Evolutionary conservation across 495 filamentous ascomycete genomes (phyloP), one percentile per base, ranked within the genome.

Genomic region (Hypoxylon trugodes): DNA sequence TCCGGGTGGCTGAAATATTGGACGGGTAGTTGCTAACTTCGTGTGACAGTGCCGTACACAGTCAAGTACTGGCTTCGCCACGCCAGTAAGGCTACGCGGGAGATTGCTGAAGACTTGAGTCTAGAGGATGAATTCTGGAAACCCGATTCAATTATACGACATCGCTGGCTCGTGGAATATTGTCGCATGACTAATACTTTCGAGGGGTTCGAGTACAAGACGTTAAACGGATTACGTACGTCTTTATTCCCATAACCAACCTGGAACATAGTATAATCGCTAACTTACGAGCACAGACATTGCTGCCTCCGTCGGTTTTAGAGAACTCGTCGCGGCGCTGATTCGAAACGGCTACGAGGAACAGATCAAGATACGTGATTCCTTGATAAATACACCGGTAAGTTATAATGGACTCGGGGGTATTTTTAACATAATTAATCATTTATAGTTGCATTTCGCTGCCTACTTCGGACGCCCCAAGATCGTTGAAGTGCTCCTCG

Each of bases 11-110:
- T n/a, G n/a, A 15, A 53, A 41, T 5, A 12, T 19, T 13, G 26
- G 3, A 38, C 15, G 46, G 21, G 25, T 2, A 19, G 13, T 40
- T 24, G 26, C 64, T 67, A 21, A 67, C 52, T 30, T 25, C 3
- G 38, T 12, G 10, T n/a, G 8, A 13, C 18, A 67, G 64, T 61
- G 19, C 68, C 65, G 12, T 77, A 77, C 22, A 65, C 73, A 7
- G 65, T 74, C 42, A 77, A 77, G 48, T 45, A 77, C 42, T 77
- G 74, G 74, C 66, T 77, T 15, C 65, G 67, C 21, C 74, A 77
- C 35, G 74, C 70, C 2, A 70, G 70, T 30, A 69, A 77, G 15
- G 74, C 74, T 16, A 77, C 74, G 7, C 68, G 47, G 13, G 74
- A 77, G 33, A 71, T 77, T 28, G 73, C 69, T 7, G 72, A 77